Evolutionary conservation across 192 early-diverging fungal species (phyloP), one percentile per base, ranked within the genome.

Genomic region (Lobulomyces angularis): DNA sequence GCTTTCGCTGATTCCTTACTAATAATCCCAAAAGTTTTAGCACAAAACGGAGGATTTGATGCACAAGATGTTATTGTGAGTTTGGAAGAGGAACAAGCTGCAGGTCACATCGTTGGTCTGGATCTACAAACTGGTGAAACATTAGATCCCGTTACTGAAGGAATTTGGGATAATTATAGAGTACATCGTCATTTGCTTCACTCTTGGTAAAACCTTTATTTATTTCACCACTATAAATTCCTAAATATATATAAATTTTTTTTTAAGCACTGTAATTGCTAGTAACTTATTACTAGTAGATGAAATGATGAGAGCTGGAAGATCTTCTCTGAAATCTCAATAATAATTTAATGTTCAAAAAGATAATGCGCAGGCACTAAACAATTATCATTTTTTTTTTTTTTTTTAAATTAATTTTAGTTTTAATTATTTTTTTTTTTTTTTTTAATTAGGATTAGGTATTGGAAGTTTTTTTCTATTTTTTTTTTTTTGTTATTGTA

Each of bases 131-230:
- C 88, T 0, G 92, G 95, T 27, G 90, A 93, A 53, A 81, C 86
- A 23, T 56, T 90, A 56, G 90, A 98, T 48, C 95, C 95, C 1
- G 60, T 72, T 35, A 56, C 79, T 28, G 86, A 95, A 56, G 95
- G 95, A 33, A 86, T 98, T 42, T 95, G 86, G 86, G 90, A 97
- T 59, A 97, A 97, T 70, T 96, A 96, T 72, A 82, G 92, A 30
- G 95, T 98, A 31, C 69, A 88, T 45, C 74, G 90, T 25, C 87
- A 96, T 59, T 81, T 95, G 85, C 69, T 98, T 38, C 85, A 96
- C 58, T 93, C 88, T 52, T 88, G 84, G 68, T 83, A 69, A 30
- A 56, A 27, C 40, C 20, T 0, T 35, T 29, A 38, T 11, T 54
- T 55, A 18, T 0, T n/a, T 48, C 3, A 38, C 33, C 43, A 17